Conservation (phyloP, 2,329 filamentous ascomycete genomes). For the Penicillium verrucosum region DNA sequence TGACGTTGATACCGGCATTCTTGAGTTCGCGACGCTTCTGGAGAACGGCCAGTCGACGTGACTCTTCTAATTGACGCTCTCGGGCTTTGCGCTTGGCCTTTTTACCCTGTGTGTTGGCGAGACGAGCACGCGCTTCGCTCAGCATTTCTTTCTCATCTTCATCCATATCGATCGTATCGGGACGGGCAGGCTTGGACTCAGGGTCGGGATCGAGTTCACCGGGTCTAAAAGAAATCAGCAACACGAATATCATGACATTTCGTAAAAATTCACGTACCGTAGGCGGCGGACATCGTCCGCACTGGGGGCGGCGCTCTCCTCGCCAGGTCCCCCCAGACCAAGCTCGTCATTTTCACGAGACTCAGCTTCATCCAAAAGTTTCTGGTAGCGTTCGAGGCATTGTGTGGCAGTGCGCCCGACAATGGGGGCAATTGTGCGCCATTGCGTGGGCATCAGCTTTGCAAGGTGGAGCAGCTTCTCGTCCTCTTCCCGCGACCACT, state of each 20-base stretch:
- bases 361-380: constrained; percentile 92
- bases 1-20: constrained; percentile 97
- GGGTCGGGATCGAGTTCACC: constrained; percentile 97
- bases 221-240: constrained; percentile 49
- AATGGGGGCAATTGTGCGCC: constrained; percentile 96
- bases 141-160: constrained; percentile 99
- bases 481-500: constrained; percentile 98
- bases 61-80: constrained; percentile 93
- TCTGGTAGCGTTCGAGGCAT: constrained; percentile 95
- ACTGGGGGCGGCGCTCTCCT: constrained; percentile 79
- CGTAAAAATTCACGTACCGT: constrained; percentile 44
- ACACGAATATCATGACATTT: neutral
- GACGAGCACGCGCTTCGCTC: constrained; percentile 89
- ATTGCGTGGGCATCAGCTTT: constrained; percentile 98
- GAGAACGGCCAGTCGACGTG: constrained; percentile 78
- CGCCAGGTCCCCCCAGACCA: constrained; percentile 76
- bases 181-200: constrained; percentile 90
- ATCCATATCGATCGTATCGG: constrained; percentile 96
- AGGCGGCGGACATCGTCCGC: constrained; percentile 88
- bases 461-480: constrained; percentile 95
- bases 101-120: constrained; percentile 97
- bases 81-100: constrained; percentile 97
- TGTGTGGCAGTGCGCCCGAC: constrained; percentile 95
- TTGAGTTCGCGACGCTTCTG: constrained; percentile 97
- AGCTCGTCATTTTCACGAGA: constrained; percentile 77